phyloP scores from a whole-genome alignment of 371 early-diverging fungal genomes.

The Enterospora canceri region DNA sequence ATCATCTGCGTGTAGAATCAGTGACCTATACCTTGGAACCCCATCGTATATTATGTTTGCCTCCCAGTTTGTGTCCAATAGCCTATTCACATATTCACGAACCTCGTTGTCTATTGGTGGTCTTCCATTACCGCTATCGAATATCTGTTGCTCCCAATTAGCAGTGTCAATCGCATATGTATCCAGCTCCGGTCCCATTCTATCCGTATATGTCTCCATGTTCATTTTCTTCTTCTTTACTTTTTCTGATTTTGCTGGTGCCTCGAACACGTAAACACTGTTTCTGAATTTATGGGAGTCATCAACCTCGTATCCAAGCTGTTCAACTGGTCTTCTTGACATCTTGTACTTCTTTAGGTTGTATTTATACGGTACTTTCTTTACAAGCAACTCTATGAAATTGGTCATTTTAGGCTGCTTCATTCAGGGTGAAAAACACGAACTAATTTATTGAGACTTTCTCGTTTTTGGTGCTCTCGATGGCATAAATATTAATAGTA shows the following conservation, averaged over 20 bases:
- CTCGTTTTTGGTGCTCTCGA: background rate
- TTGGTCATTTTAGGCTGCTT: background rate
- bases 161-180: constrained; percentile 50
- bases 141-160: constrained; percentile 53
- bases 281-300: constrained; percentile 50
- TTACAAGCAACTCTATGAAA: constrained; percentile 42
- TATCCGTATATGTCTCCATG: constrained; percentile 3
- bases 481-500: constrained; percentile 1
- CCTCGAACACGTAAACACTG: constrained; percentile 7
- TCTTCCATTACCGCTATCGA: background rate
- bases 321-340: constrained; percentile 40
- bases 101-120: background rate
- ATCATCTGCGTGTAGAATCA: constrained; percentile 47
- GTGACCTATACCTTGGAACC: background rate
- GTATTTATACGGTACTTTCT: constrained; percentile 46
- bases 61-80: constrained; percentile 55
- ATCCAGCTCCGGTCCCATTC: constrained; percentile 6
- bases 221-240: background rate
- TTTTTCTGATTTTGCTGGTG: constrained; percentile 4
- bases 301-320: constrained; percentile 47
- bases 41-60: constrained; percentile 53
- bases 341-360: constrained; percentile 48
- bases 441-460: background rate
- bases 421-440: background rate
- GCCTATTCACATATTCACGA: constrained; percentile 46